Evolutionary conservation across 2,329 filamentous ascomycete species (phyloP), one percentile per base, ranked within the genome.

Genomic region (Penicillium sp.): DNA sequence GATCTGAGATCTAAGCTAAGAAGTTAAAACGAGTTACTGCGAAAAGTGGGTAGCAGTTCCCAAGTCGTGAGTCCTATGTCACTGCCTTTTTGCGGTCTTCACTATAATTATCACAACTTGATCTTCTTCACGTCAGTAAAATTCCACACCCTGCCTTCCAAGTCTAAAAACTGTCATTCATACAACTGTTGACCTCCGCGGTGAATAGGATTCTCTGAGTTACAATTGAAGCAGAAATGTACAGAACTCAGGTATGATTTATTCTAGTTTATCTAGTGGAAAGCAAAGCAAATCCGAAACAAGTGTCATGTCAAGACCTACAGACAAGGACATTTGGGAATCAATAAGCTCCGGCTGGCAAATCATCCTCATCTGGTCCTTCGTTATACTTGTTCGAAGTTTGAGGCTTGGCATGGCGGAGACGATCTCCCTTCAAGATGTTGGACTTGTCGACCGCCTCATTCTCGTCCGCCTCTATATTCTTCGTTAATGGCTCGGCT

Each of bases 381-480:
- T 69, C 65, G 19, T 52, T 65, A 47, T 70, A 70, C 37, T 52
- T 49, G 22, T 62, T 61, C 3, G 22, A 10, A 19, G 63, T 62
- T 46, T 37, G 51, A 19, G 67, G 67, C 52, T 68, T 66, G 10
- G 63, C 57, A 46, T 68, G 67, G 22, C 67, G 67, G 14, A 65
- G 58, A 13, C 62, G 59, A 26, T 66, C 61, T 13, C 63, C 68
- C n/a, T 29, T 21, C 8, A 70, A 10, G 14, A 69, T 57, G 43
- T 70, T 69, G n/a, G 52, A 60, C 22, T 51, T 19, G n/a, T 69
- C 55, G 26, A 66, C 57, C 2, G 62, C 66, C 43, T 70, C 65
- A 1, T 51, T 29, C 33, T 69, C 35, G 10, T 37, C 35, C n/a
- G 6, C 35, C 8, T 19, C 35, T 37, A 19, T 37, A 2, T 37